Evolutionary conservation across 2,329 filamentous ascomycete species (phyloP), one percentile per base, ranked within the genome.

Genomic region (Bertia moriformis): DNA sequence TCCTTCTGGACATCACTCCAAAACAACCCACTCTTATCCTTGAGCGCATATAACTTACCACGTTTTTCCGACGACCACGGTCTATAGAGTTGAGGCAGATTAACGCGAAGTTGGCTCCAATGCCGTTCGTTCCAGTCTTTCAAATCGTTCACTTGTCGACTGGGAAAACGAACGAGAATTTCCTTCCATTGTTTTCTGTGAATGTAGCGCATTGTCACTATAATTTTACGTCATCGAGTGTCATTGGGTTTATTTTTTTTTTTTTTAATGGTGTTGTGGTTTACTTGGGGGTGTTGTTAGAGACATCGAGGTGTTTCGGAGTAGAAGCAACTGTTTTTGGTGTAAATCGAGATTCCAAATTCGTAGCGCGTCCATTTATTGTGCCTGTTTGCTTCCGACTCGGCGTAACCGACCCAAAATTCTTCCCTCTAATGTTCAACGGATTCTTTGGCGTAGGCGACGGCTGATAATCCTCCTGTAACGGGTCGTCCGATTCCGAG

Each of bases 401-500:
- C 24, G 24, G 24, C n/a, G 24, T 29, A n/a, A 29, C n/a, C n/a
- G 10, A 10, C 10, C 10, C 24, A 29, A 10, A n/a, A 10, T 29
- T 29, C 58, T 54, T 51, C 14, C 50, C 48, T 35, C 49, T 47
- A 27, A 52, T 46, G 19, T 49, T 46, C 18, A 44, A 27, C 4
- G 43, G 14, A 24, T 38, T 43, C 18, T 48, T 55, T 14, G 51
- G 45, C n/a, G 49, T 51, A 20, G 52, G 52, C 2, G 56, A 57
- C 12, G 51, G 48, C 41, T 51, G 49, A 18, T 49, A 42, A 19
- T 48, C 45, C 32, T 60, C 54, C 41, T 59, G 57, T 39, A 62
- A 48, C 35, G 59, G 59, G 42, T 62, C 59, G 44, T 62, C 59
- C n/a, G 59, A 62, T 43, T 62, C 59, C n/a, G 59, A 62, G 43